These are phyloP conservation scores for Metschnikowia colocasiae DNA, from an alignment of 805 yeast species.

Conservation along the genomic window DNA sequence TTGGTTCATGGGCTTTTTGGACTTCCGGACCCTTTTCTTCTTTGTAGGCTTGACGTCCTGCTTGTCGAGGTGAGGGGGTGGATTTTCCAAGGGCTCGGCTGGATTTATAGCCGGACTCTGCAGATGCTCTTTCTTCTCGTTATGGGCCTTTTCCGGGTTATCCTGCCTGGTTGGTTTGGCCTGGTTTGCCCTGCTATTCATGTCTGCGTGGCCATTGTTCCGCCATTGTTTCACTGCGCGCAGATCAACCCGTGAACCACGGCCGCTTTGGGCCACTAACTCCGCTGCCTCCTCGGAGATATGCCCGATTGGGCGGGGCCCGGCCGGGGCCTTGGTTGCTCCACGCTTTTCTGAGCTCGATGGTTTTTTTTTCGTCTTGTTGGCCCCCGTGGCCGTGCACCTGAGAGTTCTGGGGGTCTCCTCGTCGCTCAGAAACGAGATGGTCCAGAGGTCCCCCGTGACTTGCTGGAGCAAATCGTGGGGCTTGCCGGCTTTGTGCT, in stretches of 20 bases:
- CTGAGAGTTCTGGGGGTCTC: constrained; percentile 13
- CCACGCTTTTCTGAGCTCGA: no score
- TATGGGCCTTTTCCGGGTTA: background rate
- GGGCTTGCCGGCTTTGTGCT: background rate
- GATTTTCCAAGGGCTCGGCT: no score
- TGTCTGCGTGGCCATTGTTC: background rate
- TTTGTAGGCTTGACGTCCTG: no score
- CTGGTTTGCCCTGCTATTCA: background rate
- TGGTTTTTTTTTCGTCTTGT: background rate
- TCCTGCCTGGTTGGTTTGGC: background rate
- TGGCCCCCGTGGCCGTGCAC: background rate
- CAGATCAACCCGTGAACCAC: background rate
- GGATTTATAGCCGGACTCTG: no score
- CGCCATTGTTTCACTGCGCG: constrained; percentile 7
- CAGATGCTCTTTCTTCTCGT: no score
- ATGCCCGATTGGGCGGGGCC: no score
- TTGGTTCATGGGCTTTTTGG: no score
- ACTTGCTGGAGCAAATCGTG: constrained; percentile 18
- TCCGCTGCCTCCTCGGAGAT: background rate
- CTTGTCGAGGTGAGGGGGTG: no score
- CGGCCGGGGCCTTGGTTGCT: no score
- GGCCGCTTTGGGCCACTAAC: background rate
- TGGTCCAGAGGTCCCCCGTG: constrained; percentile 26
- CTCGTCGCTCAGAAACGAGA: constrained; percentile 26
- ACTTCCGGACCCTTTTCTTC: no score